These are phyloP conservation scores for Phialophora expanda DNA, from an alignment of 2,329 filamentous ascomycete genomes.

Conservation along the genomic window DNA sequence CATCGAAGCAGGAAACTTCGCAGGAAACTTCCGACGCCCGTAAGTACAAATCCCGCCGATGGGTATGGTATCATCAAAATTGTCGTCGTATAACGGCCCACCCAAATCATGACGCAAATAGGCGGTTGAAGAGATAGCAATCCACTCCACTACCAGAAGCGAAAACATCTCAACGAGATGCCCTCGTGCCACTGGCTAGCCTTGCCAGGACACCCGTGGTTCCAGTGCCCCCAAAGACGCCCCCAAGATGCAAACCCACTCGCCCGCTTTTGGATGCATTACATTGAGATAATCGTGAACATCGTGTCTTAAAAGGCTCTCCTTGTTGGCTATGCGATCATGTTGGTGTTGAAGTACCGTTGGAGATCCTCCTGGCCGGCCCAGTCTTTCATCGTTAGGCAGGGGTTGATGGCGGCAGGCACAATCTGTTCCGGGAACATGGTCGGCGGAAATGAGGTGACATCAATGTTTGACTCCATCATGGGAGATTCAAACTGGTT, in stretches of 20 bases:
- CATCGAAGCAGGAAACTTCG: constrained; percentile 9
- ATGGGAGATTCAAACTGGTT: constrained; percentile 37
- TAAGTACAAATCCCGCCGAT: constrained; percentile 2
- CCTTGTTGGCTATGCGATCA: constrained; percentile 23
- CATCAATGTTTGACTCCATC: constrained; percentile 31
- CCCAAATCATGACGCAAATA: constrained; percentile 6
- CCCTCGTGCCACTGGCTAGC: neutral
- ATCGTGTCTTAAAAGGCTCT: constrained; percentile 2
- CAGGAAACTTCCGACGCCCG: constrained; percentile 2
- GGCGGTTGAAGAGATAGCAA: constrained; percentile 7
- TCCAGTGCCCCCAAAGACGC: neutral
- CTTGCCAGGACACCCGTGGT: neutral
- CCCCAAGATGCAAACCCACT: constrained; percentile 9
- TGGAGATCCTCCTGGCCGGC: constrained; percentile 36
- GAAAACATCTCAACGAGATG: constrained; percentile 1
- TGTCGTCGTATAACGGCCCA: constrained; percentile 11
- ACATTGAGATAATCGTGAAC: constrained; percentile 22
- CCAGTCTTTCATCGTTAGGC: constrained; percentile 40
- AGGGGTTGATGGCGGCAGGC: constrained; percentile 37
- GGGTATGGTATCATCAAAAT: constrained; percentile 24
- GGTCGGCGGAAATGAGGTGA: constrained; percentile 23
- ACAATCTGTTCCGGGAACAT: constrained; percentile 36
- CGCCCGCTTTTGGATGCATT: constrained; percentile 32
- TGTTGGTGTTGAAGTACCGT: constrained; percentile 35
- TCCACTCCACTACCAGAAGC: constrained; percentile 10